Evolutionary conservation across 2,329 filamentous ascomycete genomes (phyloP).

Genomic region (Nemania sp.): DNA sequence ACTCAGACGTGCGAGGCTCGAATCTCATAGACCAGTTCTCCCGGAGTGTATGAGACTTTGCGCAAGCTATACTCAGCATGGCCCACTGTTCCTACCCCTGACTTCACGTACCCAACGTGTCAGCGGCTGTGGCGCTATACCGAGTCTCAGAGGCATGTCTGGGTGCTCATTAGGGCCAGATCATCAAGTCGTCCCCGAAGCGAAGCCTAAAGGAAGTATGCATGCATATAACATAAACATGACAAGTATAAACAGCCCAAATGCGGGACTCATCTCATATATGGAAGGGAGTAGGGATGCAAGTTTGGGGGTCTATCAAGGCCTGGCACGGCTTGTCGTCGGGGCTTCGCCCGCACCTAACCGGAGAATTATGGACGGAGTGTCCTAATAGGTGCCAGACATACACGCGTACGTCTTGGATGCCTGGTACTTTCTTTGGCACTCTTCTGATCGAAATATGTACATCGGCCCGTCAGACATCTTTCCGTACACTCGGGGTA

Average conservation of each 20-base stretch:
- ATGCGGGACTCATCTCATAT: conserved; percentile 8
- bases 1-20: neutral
- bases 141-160: neutral
- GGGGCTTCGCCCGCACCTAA: neutral
- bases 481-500: neutral
- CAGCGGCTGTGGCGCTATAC: conserved; percentile 3
- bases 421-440: neutral
- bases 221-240: neutral
- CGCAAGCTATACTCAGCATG: neutral
- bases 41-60: neutral
- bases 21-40: neutral
- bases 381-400: no score
- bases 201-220: neutral
- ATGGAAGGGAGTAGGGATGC: neutral
- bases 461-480: neutral
- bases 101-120: conserved; percentile 9
- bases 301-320: neutral
- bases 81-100: neutral
- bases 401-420: neutral
- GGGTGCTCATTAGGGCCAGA: neutral
- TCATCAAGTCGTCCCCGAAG: neutral
- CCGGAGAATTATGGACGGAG: neutral
- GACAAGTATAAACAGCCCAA: neutral
- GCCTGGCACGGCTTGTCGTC: neutral
- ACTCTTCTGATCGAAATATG: neutral